Conservation (phyloP, 1,284 basidiomycete genomes). For the Naganishia sp. region DNA sequence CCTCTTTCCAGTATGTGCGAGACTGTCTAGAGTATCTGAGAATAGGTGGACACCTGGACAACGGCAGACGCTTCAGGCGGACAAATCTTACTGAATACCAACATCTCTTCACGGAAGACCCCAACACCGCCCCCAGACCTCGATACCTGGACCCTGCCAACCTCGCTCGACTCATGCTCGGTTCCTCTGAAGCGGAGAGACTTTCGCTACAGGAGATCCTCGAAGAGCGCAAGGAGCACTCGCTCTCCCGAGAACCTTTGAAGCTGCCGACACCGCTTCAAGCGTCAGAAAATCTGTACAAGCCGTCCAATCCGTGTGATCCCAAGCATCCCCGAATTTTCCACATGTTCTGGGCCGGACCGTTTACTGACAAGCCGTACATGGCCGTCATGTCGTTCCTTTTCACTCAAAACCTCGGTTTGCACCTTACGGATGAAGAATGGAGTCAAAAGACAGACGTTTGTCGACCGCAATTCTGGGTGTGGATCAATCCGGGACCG, state of each 20-base stretch:
- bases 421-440: constrained; percentile 46
- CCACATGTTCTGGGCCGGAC: constrained; percentile 84
- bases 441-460: constrained; percentile 49
- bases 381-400: constrained; percentile 74
- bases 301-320: constrained; percentile 62
- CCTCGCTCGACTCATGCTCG: constrained; percentile 32
- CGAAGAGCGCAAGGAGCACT: constrained; percentile 21
- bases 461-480: constrained; percentile 77
- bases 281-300: constrained; percentile 46
- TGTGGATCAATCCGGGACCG: constrained; percentile 81
- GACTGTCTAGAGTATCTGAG: constrained; percentile 74
- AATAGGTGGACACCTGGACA: constrained; percentile 67
- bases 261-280: constrained; percentile 43
- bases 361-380: constrained; percentile 82
- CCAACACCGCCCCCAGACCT: constrained; percentile 31
- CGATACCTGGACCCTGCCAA: constrained; percentile 27
- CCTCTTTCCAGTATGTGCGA: constrained; percentile 64
- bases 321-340: constrained; percentile 70
- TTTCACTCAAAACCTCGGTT: constrained; percentile 75
- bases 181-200: constrained; percentile 10
- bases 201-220: constrained; percentile 8
- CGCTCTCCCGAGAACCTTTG: constrained; percentile 43
- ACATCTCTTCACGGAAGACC: constrained; percentile 65
- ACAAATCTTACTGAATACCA: constrained; percentile 65
- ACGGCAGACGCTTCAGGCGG: constrained; percentile 61